Evolutionary conservation across 305 asterid genomes (phyloP).

Genomic region (Fraxinus angustifolia): DNA sequence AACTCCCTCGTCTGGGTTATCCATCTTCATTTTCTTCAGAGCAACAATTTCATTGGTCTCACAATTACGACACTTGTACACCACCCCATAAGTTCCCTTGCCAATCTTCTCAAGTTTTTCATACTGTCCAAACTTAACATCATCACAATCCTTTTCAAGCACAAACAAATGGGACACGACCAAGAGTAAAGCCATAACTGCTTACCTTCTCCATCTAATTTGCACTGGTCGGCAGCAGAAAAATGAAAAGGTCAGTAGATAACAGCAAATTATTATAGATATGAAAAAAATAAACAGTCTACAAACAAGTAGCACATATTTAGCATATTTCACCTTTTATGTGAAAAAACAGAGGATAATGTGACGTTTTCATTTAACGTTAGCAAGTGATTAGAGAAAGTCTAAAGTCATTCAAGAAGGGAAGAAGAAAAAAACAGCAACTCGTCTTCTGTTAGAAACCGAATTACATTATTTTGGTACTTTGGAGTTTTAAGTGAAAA

Average conservation of each 20-base stretch:
- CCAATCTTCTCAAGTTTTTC: constrained; percentile 43
- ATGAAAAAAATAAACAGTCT: neutral
- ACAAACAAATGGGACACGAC: neutral
- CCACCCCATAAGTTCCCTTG: constrained; percentile 49
- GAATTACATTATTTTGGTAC: neutral
- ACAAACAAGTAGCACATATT: neutral
- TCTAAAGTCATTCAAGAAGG: neutral
- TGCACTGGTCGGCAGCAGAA: neutral
- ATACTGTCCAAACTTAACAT: constrained; percentile 25
- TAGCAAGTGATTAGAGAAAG: neutral
- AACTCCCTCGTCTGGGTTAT: constrained; percentile 49
- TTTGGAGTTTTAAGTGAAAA: neutral
- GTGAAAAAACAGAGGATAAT: neutral
- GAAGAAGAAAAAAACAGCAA: neutral
- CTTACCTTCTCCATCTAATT: constrained; percentile 37
- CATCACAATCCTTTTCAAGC: constrained; percentile 2
- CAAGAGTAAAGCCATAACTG: neutral
- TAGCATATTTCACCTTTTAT: neutral
- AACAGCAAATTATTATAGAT: neutral
- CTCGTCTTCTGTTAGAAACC: neutral
- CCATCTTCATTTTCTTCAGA: constrained; percentile 47
- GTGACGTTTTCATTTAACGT: neutral
- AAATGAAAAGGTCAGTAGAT: neutral
- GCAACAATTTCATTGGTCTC: constrained; percentile 46
- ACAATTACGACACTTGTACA: constrained; percentile 45